These are phyloP conservation scores for Fusarium hainanense DNA, from an alignment of 2,329 filamentous ascomycete genomes.

Conservation along the genomic window DNA sequence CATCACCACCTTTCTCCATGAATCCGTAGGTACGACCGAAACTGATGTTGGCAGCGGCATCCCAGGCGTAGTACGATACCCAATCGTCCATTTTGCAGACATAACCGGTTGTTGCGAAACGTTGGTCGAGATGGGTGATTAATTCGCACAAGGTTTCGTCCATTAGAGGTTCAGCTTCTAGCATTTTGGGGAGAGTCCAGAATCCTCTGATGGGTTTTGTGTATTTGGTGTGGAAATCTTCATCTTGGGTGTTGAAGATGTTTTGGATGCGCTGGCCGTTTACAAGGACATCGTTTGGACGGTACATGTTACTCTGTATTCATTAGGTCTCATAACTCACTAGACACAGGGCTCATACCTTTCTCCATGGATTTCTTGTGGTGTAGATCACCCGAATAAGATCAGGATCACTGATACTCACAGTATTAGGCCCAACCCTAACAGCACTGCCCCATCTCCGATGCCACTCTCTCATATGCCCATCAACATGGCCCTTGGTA, in stretches of 20 bases:
- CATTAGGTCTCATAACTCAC: too few relatives aligned
- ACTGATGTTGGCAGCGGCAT: conserved; percentile 36
- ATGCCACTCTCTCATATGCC: conserved; percentile 21
- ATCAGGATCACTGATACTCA: conserved; percentile 35
- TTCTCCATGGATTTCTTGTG: conserved; percentile 31
- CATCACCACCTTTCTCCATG: conserved; percentile 25
- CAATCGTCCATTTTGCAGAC: conserved; percentile 40
- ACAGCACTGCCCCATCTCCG: conserved; percentile 32
- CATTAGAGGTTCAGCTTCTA: conserved; percentile 38
- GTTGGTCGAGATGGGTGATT: conserved; percentile 20
- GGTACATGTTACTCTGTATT: conserved; percentile 33
- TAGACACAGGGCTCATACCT: background rate
- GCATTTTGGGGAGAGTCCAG: conserved; percentile 36
- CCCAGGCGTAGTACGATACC: conserved; percentile 39
- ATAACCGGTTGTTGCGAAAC: conserved; percentile 10
- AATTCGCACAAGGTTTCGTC: conserved; percentile 35
- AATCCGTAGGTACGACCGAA: conserved; percentile 33
- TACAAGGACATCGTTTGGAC: conserved; percentile 31
- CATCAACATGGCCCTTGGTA: conserved; percentile 24
- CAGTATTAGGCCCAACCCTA: conserved; percentile 29
- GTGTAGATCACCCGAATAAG: conserved; percentile 34
- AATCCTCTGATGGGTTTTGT: conserved; percentile 40
- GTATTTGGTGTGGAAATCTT: conserved; percentile 36
- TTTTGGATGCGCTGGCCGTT: conserved; percentile 39
- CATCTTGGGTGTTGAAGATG: conserved; percentile 39